Evolutionary conservation across 116 monocot species (phyloP).

Genomic region (Cymodocea nodosa): DNA sequence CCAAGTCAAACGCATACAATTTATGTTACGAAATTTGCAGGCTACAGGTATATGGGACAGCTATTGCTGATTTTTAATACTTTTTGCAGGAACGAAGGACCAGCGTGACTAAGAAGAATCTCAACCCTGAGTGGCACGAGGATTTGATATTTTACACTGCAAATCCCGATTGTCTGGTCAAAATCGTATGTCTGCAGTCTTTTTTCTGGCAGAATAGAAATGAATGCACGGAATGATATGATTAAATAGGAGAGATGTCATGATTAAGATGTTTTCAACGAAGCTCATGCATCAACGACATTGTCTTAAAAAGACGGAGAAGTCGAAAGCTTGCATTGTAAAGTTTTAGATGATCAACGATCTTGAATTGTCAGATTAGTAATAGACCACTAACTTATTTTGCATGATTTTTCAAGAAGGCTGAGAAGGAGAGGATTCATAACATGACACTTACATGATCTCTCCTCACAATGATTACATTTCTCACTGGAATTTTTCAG

Average conservation of each 20-base stretch:
- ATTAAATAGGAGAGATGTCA: too few relatives aligned
- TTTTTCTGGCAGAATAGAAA: background rate
- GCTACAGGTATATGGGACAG: too few relatives aligned
- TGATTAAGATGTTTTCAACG: background rate
- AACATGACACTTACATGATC: too few relatives aligned
- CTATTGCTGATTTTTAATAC: background rate
- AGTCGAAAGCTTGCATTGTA: too few relatives aligned
- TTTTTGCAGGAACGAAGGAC: conserved; percentile 61
- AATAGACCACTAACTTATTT: too few relatives aligned
- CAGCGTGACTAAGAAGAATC: conserved; percentile 38
- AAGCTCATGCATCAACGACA: background rate
- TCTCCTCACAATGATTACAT: too few relatives aligned
- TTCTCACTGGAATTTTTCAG: conserved; percentile 4
- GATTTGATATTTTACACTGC: conserved; percentile 50
- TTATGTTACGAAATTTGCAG: too few relatives aligned
- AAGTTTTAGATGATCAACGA: too few relatives aligned
- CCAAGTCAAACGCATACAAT: too few relatives aligned
- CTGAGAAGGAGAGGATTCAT: too few relatives aligned
- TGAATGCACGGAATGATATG: background rate
- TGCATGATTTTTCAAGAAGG: too few relatives aligned
- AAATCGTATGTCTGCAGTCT: conserved; percentile 27
- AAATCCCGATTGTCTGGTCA: conserved; percentile 27
- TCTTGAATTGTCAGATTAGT: too few relatives aligned
- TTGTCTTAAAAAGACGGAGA: background rate
- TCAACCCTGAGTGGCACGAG: conserved; percentile 75